Evolutionary conservation across 192 early-diverging fungal species (phyloP), one percentile per base, ranked within the genome.

Genomic region (Powellomyces hirtus): DNA sequence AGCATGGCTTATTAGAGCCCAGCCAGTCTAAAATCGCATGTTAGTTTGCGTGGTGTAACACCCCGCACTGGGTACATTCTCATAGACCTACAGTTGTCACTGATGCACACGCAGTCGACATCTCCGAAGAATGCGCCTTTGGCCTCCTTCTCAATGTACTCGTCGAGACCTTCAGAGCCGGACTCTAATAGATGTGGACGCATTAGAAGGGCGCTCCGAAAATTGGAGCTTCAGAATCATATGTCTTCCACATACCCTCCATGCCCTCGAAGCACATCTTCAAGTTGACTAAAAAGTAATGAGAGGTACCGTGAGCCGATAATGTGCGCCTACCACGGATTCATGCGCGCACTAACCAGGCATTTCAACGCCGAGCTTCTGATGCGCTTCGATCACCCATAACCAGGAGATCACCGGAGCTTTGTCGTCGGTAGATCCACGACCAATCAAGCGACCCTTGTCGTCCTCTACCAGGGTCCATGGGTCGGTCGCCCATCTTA

Each of bases 241-340:
- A n/a, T n/a, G 30, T 61, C 13, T 57, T 13, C 53, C 7, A 30
- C 29, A 14, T 26, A 74, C 71, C 86, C n/a, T 91, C 88, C 94
- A 91, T 96, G 77, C 95, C 97, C 82, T 98, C 97, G 66, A 97
- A 95, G 85, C 92, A 94, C 81, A 97, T 93, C 86, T 93, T 92
- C 62, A 98, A 74, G 81, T 97, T 97, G 62, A 60, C 59, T 42
- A n/a, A 42, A 13, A n/a, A 42, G 10, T 42, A n/a, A n/a, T n/a
- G n/a, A n/a, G n/a, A n/a, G n/a, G n/a, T n/a, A n/a, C n/a, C 36
- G 18, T 20, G 20, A 26, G 26, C n/a, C 45, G n/a, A 64, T 18
- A 64, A 16, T 14, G 62, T 38, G 5, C 14, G 37, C 5, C 14
- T 35, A 24, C 6, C 52, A 42, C 18, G n/a, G n/a, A n/a, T n/a